Evolutionary conservation across 116 monocot species (phyloP).

Genomic region (Phalaenopsis hybrid): DNA sequence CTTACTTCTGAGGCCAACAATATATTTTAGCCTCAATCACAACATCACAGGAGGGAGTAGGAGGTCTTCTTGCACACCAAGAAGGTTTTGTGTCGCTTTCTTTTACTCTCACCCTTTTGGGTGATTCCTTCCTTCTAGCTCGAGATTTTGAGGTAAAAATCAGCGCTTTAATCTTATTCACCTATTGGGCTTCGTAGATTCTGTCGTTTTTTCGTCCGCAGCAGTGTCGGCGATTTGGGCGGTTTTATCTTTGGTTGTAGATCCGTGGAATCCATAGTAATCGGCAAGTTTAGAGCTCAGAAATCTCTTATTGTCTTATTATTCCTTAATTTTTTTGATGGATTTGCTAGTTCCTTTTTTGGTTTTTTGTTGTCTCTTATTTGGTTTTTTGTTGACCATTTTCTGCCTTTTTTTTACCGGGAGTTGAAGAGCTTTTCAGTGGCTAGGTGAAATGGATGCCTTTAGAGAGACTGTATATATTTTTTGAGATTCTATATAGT

Average conservation of each 20-base stretch:
- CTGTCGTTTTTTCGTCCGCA: not conserved
- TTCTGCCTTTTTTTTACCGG: not conserved
- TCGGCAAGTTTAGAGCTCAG: not conserved
- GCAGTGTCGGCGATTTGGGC: not conserved
- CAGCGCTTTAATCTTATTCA: not conserved
- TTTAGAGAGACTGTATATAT: not conserved
- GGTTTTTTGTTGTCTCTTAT: not conserved
- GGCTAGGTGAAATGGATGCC: constrained; percentile 1
- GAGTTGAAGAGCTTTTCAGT: not conserved
- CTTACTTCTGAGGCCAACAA: not conserved
- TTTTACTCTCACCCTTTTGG: not conserved
- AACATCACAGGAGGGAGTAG: not conserved
- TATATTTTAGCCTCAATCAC: not conserved
- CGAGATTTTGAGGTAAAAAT: not conserved
- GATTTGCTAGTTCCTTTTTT: not conserved
- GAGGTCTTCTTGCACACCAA: not conserved
- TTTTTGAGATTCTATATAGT: not conserved
- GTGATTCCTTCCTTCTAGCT: not conserved
- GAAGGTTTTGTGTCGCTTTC: not conserved
- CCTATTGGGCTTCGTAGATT: not conserved
- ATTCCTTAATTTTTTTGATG: not conserved
- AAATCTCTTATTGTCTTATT: not conserved
- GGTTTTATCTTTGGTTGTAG: not conserved
- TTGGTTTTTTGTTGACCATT: not conserved
- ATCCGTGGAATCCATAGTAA: not conserved